phyloP scores from a whole-genome alignment of 2,329 filamentous ascomycete genomes.

The Beauveria sp. region DNA sequence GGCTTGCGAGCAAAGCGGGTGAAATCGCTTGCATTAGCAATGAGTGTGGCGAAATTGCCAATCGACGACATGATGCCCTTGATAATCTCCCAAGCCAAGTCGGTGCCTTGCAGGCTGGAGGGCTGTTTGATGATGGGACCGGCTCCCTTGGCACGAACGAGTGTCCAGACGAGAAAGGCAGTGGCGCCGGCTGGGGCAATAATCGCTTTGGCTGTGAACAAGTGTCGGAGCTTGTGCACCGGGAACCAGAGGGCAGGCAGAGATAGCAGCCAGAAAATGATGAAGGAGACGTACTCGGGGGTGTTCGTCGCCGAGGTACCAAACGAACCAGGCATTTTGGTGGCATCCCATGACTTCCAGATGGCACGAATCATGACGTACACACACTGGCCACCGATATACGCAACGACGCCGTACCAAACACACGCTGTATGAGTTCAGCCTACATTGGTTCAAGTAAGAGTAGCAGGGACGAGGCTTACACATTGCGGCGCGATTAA shows the following conservation, averaged over 20 bases:
- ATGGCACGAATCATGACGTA: constrained; percentile 84
- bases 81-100: constrained; percentile 73
- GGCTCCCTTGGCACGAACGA: constrained; percentile 72
- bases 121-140: constrained; percentile 73
- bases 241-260: constrained; percentile 84
- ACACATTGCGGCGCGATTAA: constrained; percentile 79
- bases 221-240: constrained; percentile 78
- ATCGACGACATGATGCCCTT: constrained; percentile 83
- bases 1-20: constrained; percentile 74
- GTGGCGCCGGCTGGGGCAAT: constrained; percentile 78
- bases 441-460: not conserved
- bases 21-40: constrained; percentile 78
- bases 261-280: constrained; percentile 77
- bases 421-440: constrained; percentile 50
- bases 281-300: constrained; percentile 70
- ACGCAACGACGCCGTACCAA: constrained; percentile 81
- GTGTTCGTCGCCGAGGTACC: constrained; percentile 63
- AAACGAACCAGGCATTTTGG: constrained; percentile 61
- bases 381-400: constrained; percentile 79
- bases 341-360: constrained; percentile 59
- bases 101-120: constrained; percentile 54
- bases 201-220: constrained; percentile 85
- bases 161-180: constrained; percentile 80
- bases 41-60: constrained; percentile 83
- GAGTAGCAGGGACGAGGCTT: constrained; percentile 16